phyloP scores from a whole-genome alignment of 495 filamentous ascomycete genomes.

The Penicillium cataractarum region DNA sequence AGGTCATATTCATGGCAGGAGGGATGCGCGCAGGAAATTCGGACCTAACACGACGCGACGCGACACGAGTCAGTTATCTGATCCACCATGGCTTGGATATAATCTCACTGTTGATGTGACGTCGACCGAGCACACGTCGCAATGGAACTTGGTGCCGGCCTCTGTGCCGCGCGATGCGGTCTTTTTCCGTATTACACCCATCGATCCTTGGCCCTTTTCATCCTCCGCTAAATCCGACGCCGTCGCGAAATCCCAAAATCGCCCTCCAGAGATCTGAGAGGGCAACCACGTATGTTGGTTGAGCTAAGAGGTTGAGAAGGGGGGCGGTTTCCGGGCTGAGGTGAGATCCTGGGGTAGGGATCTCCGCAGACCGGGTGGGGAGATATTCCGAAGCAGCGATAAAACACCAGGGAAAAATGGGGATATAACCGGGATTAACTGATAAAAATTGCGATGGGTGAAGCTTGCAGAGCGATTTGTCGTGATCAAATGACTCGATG shows the following conservation, averaged over 20 bases:
- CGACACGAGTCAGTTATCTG: background rate
- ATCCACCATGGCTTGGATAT: too few relatives aligned
- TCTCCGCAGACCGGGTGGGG: slow-evolving; percentile 30
- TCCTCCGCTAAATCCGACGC: slow-evolving; percentile 44
- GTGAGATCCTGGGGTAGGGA: slow-evolving; percentile 29
- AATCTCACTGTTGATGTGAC: slow-evolving; percentile 97
- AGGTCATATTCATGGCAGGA: slow-evolving; percentile 93
- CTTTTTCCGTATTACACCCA: slow-evolving; percentile 98
- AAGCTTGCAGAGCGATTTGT: slow-evolving; percentile 2
- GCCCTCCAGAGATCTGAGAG: slow-evolving; percentile 41
- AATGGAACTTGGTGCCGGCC: slow-evolving; percentile 91
- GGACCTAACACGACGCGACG: slow-evolving; percentile 64
- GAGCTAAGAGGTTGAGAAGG: slow-evolving; percentile 8
- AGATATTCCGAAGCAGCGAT: slow-evolving; percentile 12
- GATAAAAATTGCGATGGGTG: background rate
- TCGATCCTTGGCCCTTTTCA: slow-evolving; percentile 51
- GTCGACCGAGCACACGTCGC: slow-evolving; percentile 93
- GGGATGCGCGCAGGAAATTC: slow-evolving; percentile 84
- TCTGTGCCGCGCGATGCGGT: slow-evolving; percentile 85
- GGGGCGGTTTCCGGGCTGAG: slow-evolving; percentile 20
- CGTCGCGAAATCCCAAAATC: slow-evolving; percentile 36
- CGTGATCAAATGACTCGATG: slow-evolving; percentile 5
- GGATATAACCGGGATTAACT: background rate
- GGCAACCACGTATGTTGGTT: slow-evolving; percentile 23
- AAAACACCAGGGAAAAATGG: background rate